Conservation (phyloP, 176 grass and related monocot genomes). For the Metroxylon sagu region DNA sequence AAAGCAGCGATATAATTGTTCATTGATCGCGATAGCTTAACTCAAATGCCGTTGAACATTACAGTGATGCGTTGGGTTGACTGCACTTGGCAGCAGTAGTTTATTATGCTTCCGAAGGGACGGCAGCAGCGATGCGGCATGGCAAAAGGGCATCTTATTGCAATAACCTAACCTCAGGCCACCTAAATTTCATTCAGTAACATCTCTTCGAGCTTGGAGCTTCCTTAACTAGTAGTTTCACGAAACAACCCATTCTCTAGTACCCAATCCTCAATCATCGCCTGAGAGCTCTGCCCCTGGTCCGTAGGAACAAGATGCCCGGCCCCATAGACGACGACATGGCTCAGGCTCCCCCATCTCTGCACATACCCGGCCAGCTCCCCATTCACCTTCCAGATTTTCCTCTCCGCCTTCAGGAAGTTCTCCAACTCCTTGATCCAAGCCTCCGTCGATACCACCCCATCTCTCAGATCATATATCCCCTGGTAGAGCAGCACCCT, state of each 20-base stretch:
- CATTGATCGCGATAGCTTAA: too few relatives aligned
- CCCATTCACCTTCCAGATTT: conserved; percentile 22
- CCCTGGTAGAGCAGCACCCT: conserved; percentile 50
- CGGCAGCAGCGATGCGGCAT: too few relatives aligned
- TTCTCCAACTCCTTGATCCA: conserved; percentile 26
- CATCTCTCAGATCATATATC: conserved; percentile 29
- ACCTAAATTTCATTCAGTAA: too few relatives aligned
- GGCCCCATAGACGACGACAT: conserved; percentile 20
- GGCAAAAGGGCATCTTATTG: too few relatives aligned
- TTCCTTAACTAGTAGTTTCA: too few relatives aligned
- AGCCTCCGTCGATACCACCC: conserved; percentile 36
- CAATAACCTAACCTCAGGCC: too few relatives aligned
- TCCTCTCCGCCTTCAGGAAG: conserved; percentile 26
- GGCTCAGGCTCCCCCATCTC: conserved; percentile 9
- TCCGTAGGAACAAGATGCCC: conserved; percentile 45
- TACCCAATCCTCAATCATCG: conserved; percentile 80
- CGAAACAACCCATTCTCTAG: conserved; percentile 25
- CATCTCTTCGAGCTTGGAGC: too few relatives aligned
- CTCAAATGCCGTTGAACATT: too few relatives aligned
- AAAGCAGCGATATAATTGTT: too few relatives aligned
- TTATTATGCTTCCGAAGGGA: too few relatives aligned
- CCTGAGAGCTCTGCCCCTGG: conserved; percentile 34
- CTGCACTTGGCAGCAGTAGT: too few relatives aligned
- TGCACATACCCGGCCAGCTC: conserved; percentile 45
- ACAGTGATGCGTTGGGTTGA: too few relatives aligned